These are phyloP conservation scores for Cynara cardunculus DNA, from an alignment of 129 eudicot species.

Conservation along the genomic window DNA sequence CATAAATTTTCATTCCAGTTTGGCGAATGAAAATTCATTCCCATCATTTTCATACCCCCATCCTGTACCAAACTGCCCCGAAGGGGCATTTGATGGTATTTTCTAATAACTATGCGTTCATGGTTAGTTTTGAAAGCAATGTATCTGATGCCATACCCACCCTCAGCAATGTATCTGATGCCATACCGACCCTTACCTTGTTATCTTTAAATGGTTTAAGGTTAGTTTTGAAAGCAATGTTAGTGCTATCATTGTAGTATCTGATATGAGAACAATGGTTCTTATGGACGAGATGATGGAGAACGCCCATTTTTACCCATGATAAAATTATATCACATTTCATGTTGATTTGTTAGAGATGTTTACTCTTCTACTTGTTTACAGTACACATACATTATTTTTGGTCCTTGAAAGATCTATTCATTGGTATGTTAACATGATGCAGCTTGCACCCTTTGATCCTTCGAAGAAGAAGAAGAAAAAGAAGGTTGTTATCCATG, in stretches of 20 bases:
- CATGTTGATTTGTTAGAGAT: not conserved
- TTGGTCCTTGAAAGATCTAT: not conserved
- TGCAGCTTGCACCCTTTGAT: constrained; percentile 76
- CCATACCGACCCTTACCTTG: no score
- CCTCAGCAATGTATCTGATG: no score
- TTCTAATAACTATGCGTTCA: no score
- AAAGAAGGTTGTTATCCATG: constrained; percentile 72
- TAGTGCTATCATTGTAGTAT: not conserved
- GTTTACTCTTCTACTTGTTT: not conserved
- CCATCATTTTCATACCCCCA: no score
- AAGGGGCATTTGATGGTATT: no score
- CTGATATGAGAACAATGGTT: not conserved
- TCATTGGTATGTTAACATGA: not conserved
- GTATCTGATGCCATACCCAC: no score
- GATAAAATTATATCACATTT: not conserved
- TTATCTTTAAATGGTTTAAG: not conserved
- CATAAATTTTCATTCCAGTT: no score
- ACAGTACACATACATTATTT: not conserved
- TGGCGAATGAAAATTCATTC: no score
- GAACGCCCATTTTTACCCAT: not conserved
- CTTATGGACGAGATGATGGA: not conserved
- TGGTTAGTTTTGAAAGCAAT: no score
- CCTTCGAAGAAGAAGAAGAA: constrained; percentile 84
- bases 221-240: not conserved
- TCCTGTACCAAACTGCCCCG: no score